Evolutionary conservation across 2,329 filamentous ascomycete genomes (phyloP).

Genomic region (Penicillium sp.): DNA sequence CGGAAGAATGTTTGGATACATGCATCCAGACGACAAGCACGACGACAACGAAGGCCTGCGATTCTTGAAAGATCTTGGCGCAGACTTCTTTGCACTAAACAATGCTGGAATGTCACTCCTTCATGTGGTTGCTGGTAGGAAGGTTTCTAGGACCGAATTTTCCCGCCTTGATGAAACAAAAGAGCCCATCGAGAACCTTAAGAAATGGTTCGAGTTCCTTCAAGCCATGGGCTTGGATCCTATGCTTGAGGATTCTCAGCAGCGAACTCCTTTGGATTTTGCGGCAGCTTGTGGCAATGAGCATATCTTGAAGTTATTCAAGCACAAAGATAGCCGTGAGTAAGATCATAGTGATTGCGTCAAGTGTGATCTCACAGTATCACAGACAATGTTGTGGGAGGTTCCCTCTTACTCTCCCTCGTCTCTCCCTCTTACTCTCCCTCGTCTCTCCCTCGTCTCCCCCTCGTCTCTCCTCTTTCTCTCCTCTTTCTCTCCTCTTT

Average conservation of each 20-base stretch:
- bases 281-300: slow-evolving; percentile 18
- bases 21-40: not conserved
- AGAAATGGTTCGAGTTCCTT: not conserved
- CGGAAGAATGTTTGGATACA: not conserved
- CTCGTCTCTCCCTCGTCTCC: too few relatives aligned
- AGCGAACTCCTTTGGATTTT: slow-evolving; percentile 18
- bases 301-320: slow-evolving; percentile 16
- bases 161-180: slow-evolving; percentile 3
- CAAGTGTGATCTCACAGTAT: too few relatives aligned
- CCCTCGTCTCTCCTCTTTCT: too few relatives aligned
- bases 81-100: slow-evolving; percentile 1
- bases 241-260: slow-evolving; percentile 18
- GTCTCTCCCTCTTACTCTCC: too few relatives aligned
- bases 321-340: not conserved
- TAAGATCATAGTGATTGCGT: too few relatives aligned
- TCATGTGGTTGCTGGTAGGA: slow-evolving; percentile 6
- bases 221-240: slow-evolving; percentile 15
- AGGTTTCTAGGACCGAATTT: not conserved
- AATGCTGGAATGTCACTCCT: slow-evolving; percentile 6
- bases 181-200: slow-evolving; percentile 6
- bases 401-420: too few relatives aligned
- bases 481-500: too few relatives aligned
- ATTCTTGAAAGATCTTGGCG: not conserved
- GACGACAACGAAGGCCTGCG: not conserved
- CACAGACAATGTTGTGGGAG: too few relatives aligned